Conservation (phyloP, 306 rosid genomes). For the Casuarina glauca region DNA sequence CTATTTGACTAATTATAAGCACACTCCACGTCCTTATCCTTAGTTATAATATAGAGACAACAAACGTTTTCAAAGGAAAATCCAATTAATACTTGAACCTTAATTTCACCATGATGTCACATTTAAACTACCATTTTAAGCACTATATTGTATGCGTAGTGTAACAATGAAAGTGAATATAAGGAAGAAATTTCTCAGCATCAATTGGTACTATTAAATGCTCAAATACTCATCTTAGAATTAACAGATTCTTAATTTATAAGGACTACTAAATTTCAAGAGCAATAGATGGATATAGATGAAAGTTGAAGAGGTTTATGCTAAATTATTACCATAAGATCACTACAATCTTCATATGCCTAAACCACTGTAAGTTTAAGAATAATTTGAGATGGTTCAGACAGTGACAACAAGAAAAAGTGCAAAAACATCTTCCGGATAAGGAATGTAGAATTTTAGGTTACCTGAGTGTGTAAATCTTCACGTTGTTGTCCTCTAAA, state of each 20-base stretch:
- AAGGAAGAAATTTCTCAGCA: not conserved
- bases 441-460: constrained; percentile 3
- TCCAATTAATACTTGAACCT: not conserved
- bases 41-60: too few species aligned
- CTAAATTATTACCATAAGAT: constrained; percentile 32
- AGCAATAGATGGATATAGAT: too few species aligned
- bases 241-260: not conserved
- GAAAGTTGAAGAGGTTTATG: constrained; percentile 6
- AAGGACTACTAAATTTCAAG: not conserved
- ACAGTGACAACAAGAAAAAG: constrained; percentile 20
- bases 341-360: constrained; percentile 27
- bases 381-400: constrained; percentile 34
- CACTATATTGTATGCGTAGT: not conserved
- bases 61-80: too few species aligned
- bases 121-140: not conserved
- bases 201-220: not conserved
- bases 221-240: not conserved
- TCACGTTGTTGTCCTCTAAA: constrained; percentile 24
- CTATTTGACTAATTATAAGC: too few species aligned
- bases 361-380: not conserved
- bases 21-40: too few species aligned
- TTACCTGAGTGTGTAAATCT: constrained; percentile 50
- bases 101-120: not conserved
- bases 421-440: constrained; percentile 13
- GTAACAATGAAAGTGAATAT: not conserved